Percentiles rank a stretch among this genome's conserved stretches.
These are phyloP conservation scores for Colletotrichum orchidophilum DNA, from an alignment of 2,329 filamentous ascomycete genomes.

Conservation along the genomic window DNA sequence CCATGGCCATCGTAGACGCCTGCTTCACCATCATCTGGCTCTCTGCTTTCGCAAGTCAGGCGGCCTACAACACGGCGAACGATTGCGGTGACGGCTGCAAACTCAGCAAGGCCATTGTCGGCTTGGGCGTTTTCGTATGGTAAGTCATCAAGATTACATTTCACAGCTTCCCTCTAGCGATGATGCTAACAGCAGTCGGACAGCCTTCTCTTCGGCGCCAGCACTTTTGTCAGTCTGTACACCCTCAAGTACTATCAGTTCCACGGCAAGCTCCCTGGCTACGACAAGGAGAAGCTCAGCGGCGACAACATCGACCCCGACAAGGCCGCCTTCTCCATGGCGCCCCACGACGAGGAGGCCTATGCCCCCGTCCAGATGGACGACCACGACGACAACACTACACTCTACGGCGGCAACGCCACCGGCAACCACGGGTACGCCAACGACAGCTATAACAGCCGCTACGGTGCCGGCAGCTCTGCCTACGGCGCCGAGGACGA, in stretches of 20 bases:
- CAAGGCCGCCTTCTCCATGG: slow-evolving; percentile 75
- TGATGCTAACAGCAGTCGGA: slow-evolving; percentile 28
- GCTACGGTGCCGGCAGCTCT: slow-evolving; percentile 38
- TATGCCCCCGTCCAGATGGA: slow-evolving; percentile 70
- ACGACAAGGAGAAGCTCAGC: slow-evolving; percentile 59
- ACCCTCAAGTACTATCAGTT: slow-evolving; percentile 70
- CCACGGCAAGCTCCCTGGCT: slow-evolving; percentile 70
- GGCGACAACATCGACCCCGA: slow-evolving; percentile 70
- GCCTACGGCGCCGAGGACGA: slow-evolving; percentile 44
- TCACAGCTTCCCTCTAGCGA: background rate
- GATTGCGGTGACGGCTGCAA: slow-evolving; percentile 65
- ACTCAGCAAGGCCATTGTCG: slow-evolving; percentile 72
- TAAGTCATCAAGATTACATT: slow-evolving; percentile 50
- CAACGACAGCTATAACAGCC: slow-evolving; percentile 46
- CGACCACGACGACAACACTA: slow-evolving; percentile 55
- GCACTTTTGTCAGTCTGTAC: slow-evolving; percentile 67
- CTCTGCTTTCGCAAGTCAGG: slow-evolving; percentile 72
- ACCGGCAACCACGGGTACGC: slow-evolving; percentile 44
- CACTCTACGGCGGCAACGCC: slow-evolving; percentile 43
- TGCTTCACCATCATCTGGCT: slow-evolving; percentile 71
- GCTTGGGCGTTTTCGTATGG: slow-evolving; percentile 70
- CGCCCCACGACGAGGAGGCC: slow-evolving; percentile 72
- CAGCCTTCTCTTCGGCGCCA: slow-evolving; percentile 65
- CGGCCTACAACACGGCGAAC: slow-evolving; percentile 67
- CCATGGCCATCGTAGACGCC: slow-evolving; percentile 67